Evolutionary conservation across 2,329 filamentous ascomycete species (phyloP), one percentile per base, ranked within the genome.

Genomic region (Pseudomassariella vexata): DNA sequence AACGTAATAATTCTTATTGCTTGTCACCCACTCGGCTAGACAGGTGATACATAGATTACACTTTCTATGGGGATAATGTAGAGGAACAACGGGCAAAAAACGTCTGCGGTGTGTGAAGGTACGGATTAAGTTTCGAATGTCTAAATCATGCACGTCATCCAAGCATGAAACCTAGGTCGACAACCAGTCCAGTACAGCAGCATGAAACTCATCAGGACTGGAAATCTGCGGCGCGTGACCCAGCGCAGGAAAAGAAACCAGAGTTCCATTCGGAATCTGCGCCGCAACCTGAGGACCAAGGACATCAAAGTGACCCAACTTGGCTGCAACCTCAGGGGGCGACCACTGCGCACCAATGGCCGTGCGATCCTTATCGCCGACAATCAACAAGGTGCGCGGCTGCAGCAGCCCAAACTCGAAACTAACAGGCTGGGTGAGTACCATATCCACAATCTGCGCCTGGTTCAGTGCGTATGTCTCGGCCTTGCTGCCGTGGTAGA

Each of bases 141-240:
- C n/a, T n/a, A n/a, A n/a, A n/a, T n/a, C n/a, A n/a, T n/a, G n/a
- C n/a, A n/a, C n/a, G n/a, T n/a, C n/a, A n/a, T n/a, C n/a, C n/a
- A n/a, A n/a, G n/a, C n/a, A n/a, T n/a, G n/a, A n/a, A n/a, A n/a
- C n/a, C n/a, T n/a, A n/a, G n/a, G n/a, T n/a, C n/a, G n/a, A n/a
- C n/a, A n/a, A n/a, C n/a, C n/a, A n/a, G n/a, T n/a, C n/a, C n/a
- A n/a, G n/a, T n/a, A n/a, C n/a, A n/a, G n/a, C n/a, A n/a, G n/a
- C n/a, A n/a, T n/a, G n/a, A n/a, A n/a, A n/a, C n/a, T n/a, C n/a
- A n/a, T n/a, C n/a, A n/a, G n/a, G n/a, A n/a, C n/a, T n/a, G n/a
- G n/a, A n/a, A n/a, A n/a, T n/a, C n/a, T n/a, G n/a, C n/a, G 70
- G 70, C 21, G 68, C 60, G 37, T 76, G 70, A 2, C 70, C 71